Evolutionary conservation across 257 asterid species (phyloP).

Genomic region (Mentha longifolia): DNA sequence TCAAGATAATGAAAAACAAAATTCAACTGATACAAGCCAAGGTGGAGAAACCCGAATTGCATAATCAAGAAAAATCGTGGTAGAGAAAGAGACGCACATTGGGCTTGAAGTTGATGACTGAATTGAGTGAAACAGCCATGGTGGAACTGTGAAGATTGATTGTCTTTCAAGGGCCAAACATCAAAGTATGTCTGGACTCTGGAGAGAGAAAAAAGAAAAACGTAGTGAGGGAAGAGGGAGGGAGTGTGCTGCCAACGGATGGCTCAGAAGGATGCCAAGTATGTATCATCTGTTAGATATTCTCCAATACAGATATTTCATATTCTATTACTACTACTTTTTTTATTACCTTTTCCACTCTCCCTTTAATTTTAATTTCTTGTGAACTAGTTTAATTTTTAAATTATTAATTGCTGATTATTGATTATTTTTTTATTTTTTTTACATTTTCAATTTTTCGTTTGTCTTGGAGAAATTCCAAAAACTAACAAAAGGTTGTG

Average conservation of each 20-base stretch:
- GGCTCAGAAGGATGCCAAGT: constrained; percentile 37
- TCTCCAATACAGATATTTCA: background rate
- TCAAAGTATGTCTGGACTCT: background rate
- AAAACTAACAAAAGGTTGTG: too few relatives aligned
- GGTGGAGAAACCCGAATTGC: background rate
- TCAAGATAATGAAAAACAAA: background rate
- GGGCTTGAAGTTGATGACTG: constrained; percentile 54
- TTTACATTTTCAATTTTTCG: too few relatives aligned
- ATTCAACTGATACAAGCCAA: background rate
- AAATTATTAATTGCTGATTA: too few relatives aligned
- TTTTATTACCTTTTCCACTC: too few relatives aligned
- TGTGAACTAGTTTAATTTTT: too few relatives aligned
- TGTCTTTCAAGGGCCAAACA: constrained; percentile 41
- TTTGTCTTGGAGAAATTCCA: too few relatives aligned
- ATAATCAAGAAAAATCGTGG: constrained; percentile 16
- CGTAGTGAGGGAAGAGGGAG: background rate
- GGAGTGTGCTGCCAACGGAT: constrained; percentile 28
- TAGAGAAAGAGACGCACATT: constrained; percentile 42
- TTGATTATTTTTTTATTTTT: too few relatives aligned
- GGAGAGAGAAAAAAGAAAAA: constrained; percentile 19
- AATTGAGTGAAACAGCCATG: constrained; percentile 68
- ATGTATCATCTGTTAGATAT: constrained; percentile 28
- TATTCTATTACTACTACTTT: too few relatives aligned
- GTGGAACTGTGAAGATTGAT: constrained; percentile 25
- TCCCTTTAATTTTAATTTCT: too few relatives aligned